Evolutionary conservation across 83 land plant genomes (phyloP).

Genomic region (Picea abies): DNA sequence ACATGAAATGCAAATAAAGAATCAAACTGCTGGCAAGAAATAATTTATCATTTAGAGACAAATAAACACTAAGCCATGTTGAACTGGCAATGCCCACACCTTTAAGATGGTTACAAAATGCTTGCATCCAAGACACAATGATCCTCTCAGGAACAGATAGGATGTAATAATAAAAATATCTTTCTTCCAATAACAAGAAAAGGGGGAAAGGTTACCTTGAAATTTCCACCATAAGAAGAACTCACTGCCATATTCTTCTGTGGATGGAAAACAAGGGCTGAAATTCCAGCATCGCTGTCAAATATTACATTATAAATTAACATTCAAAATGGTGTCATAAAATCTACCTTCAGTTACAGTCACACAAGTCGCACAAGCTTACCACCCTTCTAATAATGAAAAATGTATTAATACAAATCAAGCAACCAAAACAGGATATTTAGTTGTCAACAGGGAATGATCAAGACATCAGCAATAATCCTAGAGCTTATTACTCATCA

Average conservation of each 20-base stretch:
- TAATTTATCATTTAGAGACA: background rate
- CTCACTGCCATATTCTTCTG: slow-evolving; percentile 42
- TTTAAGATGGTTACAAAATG: background rate
- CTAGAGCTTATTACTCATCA: too few species aligned
- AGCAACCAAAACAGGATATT: too few species aligned
- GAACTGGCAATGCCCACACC: background rate
- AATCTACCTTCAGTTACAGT: too few species aligned
- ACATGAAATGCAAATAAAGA: background rate
- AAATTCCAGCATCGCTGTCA: slow-evolving; percentile 58
- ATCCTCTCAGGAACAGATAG: background rate
- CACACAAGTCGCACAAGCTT: too few species aligned
- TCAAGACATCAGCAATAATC: too few species aligned
- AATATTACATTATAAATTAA: too few species aligned
- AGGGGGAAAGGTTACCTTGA: slow-evolving; percentile 43
- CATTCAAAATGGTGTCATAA: too few species aligned
- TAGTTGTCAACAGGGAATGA: too few species aligned
- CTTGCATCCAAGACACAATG: too few species aligned
- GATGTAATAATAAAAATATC: background rate
- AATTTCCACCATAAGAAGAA: slow-evolving; percentile 69
- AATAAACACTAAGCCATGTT: background rate
- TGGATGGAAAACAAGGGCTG: slow-evolving; percentile 64
- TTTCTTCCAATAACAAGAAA: slow-evolving; percentile 8
- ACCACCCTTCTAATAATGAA: too few species aligned
- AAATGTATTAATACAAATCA: too few species aligned
- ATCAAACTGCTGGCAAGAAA: background rate